Conservation (phyloP, 257 asterid genomes). For the Solanum neorickii region DNA sequence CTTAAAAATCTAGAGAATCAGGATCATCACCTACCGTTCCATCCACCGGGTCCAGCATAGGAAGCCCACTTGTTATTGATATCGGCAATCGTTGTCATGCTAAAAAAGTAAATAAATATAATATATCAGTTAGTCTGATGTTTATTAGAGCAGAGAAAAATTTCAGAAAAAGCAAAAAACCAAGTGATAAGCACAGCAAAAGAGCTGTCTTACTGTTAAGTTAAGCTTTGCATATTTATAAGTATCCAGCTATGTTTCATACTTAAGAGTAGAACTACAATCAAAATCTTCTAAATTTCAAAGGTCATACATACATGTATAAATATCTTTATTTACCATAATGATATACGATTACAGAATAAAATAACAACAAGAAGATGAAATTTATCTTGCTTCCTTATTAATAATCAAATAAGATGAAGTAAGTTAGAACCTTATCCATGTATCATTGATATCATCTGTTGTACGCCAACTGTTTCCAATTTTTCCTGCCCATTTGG, state of each 20-base stretch:
- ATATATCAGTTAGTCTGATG: background rate
- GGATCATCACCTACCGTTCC: conserved; percentile 64
- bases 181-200: background rate
- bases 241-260: background rate
- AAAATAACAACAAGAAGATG: background rate
- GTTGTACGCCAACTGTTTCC: conserved; percentile 99
- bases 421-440: conserved; percentile 65
- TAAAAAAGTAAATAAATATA: conserved; percentile 9
- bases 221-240: background rate
- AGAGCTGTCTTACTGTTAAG: background rate
- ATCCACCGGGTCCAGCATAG: conserved; percentile 99
- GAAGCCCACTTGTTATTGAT: conserved; percentile 94
- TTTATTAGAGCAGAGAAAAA: background rate
- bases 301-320: background rate
- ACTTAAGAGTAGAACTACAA: background rate
- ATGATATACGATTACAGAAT: background rate
- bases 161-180: background rate
- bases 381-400: background rate
- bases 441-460: conserved; percentile 83
- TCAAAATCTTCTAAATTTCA: background rate
- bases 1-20: background rate
- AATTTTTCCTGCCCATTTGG: conserved; percentile 77
- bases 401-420: background rate
- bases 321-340: background rate
- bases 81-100: conserved; percentile 93